Conservation (phyloP, 352 stramenopile species). For the Ophiocytium majus region DNA sequence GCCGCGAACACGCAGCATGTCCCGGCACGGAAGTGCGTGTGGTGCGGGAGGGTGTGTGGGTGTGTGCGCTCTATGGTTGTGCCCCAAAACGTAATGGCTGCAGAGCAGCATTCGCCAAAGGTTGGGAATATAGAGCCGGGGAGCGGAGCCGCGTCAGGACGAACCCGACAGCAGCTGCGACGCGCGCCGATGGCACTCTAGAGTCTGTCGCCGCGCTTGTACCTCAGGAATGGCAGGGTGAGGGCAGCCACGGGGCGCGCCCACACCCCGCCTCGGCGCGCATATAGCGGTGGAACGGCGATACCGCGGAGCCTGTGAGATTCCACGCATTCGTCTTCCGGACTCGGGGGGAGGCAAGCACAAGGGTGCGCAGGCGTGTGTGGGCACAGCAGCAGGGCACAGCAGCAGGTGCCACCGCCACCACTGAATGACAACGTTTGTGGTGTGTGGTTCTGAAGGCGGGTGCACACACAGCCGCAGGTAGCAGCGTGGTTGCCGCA, state of each 20-base stretch:
- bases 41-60: too few relatives aligned
- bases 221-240: slow-evolving; percentile 39
- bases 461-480: too few relatives aligned
- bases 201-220: slow-evolving; percentile 50
- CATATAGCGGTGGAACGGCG: slow-evolving; percentile 27
- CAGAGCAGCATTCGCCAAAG: slow-evolving; percentile 37
- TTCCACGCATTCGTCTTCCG: slow-evolving; percentile 43
- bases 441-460: too few relatives aligned
- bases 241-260: background rate
- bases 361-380: too few relatives aligned
- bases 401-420: too few relatives aligned
- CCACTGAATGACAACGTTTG: too few relatives aligned
- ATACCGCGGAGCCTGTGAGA: slow-evolving; percentile 49
- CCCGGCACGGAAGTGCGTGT: too few relatives aligned
- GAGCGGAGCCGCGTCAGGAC: slow-evolving; percentile 48
- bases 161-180: slow-evolving; percentile 45
- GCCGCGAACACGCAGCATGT: too few relatives aligned
- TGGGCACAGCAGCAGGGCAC: too few relatives aligned
- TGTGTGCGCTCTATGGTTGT: slow-evolving; percentile 24
- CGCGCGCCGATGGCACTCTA: slow-evolving; percentile 36
- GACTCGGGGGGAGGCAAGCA: background rate
- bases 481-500: too few relatives aligned
- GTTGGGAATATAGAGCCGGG: slow-evolving; percentile 57
- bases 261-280: slow-evolving; percentile 31
- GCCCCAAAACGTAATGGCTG: slow-evolving; percentile 23